Percentiles rank a stretch among this genome's conserved stretches.
These are phyloP conservation scores for Sphagnurus paluster DNA, from an alignment of 1,284 basidiomycete genomes.

Conservation along the genomic window DNA sequence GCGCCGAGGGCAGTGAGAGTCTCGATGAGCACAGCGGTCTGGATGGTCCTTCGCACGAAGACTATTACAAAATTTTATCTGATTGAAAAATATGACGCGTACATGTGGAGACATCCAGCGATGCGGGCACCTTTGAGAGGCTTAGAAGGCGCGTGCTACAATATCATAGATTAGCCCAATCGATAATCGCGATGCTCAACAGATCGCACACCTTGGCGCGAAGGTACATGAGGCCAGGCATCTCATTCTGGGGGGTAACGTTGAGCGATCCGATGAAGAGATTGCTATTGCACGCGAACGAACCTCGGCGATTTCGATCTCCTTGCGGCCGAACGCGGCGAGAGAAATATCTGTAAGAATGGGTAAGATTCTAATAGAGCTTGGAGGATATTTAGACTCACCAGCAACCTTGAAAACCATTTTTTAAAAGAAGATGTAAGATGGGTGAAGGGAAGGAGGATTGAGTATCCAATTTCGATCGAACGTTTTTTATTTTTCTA, in stretches of 20 bases:
- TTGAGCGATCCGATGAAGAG: slow-evolving; percentile 18
- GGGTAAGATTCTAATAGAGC: background rate
- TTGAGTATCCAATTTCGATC: slow-evolving; percentile 33
- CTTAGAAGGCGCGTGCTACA: slow-evolving; percentile 76
- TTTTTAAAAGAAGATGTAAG: slow-evolving; percentile 41
- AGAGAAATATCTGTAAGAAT: slow-evolving; percentile 80
- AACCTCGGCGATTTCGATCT: slow-evolving; percentile 97
- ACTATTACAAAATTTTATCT: slow-evolving; percentile 6
- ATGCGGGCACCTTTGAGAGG: slow-evolving; percentile 96
- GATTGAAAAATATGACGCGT: slow-evolving; percentile 21
- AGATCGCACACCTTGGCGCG: slow-evolving; percentile 65
- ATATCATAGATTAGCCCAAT: slow-evolving; percentile 21
- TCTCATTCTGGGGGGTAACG: slow-evolving; percentile 64
- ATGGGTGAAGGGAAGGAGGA: slow-evolving; percentile 32
- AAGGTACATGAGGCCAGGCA: slow-evolving; percentile 94
- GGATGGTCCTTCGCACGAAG: slow-evolving; percentile 76
- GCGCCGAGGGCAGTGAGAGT: slow-evolving; percentile 94
- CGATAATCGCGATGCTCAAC: slow-evolving; percentile 7
- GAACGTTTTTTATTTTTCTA: slow-evolving; percentile 36
- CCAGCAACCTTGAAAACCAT: slow-evolving; percentile 88
- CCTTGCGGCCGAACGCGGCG: slow-evolving; percentile 96
- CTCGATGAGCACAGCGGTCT: slow-evolving; percentile 97
- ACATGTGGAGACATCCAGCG: slow-evolving; percentile 98
- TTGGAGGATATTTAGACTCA: slow-evolving; percentile 28
- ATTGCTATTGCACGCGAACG: slow-evolving; percentile 21